Base-by-base conservation (phyloP, 1,284 basidiomycete genomes). In the Boletellus dicymbophilus region DNA sequence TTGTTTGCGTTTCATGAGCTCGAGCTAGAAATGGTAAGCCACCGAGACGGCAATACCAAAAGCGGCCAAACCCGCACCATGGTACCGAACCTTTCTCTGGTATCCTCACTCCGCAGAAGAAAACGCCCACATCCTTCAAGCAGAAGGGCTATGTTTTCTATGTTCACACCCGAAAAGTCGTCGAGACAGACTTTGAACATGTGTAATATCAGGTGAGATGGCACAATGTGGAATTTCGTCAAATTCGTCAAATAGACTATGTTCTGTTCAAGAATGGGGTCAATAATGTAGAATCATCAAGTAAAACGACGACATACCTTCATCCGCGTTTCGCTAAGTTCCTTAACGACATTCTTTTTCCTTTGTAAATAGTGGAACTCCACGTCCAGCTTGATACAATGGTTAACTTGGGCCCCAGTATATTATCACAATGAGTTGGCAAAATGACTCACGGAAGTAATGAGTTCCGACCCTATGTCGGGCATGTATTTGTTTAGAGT, bases 171-270 rank as follows among this genome's bases (percentile, higher is more conserved):
- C 6, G 88, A 87, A 64, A 99, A 95, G 67, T 98, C 95, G 63
- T 98, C 96, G 59, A 99, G 73, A 69, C 93, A 97, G 40, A 96
- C 92, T 81, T 98, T 98, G 76, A 97, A 90, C 56, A 93, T 90
- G 67, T 99, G 95, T 44, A 99, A 76, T 60, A 98, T 95, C 49
- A 95, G 77, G 67, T 98, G 94, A 1, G 88, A 77, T 10, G 94
- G 95, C 9, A 97, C 90, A n/a, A 99, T 85, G 38, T 82, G 79
- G 72, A 99, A 99, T 72, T 99, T 99, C 27, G 95, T 95, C 60
- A 99, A 74, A 67, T 93, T 97, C 4, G 91, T 90, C 48, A 96
- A 71, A 74, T 90, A 99, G 15, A 85, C 81, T 27, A 92, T 82
- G 61, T 98, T 99, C 92, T 96, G 64, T 39, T 44, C 34, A 30